Conservation (phyloP, 75 land plant genomes). For the Pseudotsuga menziesii region DNA sequence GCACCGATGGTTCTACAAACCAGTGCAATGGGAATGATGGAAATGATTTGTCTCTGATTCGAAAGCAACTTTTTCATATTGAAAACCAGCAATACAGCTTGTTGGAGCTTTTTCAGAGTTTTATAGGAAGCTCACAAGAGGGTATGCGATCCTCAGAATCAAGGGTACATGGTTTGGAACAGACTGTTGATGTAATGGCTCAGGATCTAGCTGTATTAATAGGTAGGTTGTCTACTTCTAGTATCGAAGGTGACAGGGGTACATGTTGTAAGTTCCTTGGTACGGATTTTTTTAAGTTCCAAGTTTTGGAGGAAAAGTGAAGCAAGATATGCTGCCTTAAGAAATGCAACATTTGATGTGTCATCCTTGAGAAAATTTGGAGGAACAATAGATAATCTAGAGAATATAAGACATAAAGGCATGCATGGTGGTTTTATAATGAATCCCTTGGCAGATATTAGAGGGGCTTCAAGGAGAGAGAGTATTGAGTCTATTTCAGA, state of each 20-base stretch:
- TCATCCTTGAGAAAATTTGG: conserved; percentile 4
- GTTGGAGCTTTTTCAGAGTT: conserved; percentile 57
- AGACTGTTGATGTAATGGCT: conserved; percentile 61
- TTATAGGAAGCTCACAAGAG: conserved; percentile 66
- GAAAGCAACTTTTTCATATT: conserved; percentile 57
- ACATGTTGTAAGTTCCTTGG: conserved; percentile 67
- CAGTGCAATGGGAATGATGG: conserved; percentile 11
- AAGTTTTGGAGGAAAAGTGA: conserved; percentile 65
- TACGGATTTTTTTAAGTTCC: conserved; percentile 55
- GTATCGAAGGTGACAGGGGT: conserved; percentile 12
- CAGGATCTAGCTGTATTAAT: conserved; percentile 43
- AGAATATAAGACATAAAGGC: conserved; percentile 6
- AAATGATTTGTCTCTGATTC: conserved; percentile 45
- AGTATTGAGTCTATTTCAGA: not conserved
- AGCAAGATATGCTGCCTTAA: conserved; percentile 21
- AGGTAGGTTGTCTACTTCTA: conserved; percentile 30
- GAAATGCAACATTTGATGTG: conserved; percentile 13
- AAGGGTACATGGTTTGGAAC: conserved; percentile 61
- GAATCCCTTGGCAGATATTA: conserved; percentile 27
- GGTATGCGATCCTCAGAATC: conserved; percentile 51
- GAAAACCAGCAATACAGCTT: conserved; percentile 66
- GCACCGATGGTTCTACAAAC: not conserved
- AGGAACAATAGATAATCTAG: not conserved
- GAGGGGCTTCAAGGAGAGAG: conserved; percentile 1
- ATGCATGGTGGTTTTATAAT: conserved; percentile 14